These are phyloP conservation scores for Candida buenavistaensis DNA, from an alignment of 1,139 yeast genomes.

Conservation along the genomic window DNA sequence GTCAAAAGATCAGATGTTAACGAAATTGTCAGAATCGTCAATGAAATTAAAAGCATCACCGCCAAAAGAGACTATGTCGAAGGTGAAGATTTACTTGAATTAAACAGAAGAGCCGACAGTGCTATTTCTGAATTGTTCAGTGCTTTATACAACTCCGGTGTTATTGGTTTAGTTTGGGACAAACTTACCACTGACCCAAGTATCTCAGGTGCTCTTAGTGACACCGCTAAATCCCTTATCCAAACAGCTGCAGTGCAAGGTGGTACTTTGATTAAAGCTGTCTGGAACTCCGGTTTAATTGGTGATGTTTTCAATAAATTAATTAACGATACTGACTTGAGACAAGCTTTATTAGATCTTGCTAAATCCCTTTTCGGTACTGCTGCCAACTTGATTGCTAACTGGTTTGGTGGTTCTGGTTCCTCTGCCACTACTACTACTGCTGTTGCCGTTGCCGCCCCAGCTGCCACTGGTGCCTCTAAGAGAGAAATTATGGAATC, in stretches of 20 bases:
- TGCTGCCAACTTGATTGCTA: slow-evolving; percentile 31
- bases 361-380: slow-evolving; percentile 36
- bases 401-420: slow-evolving; percentile 20
- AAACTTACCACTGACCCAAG: slow-evolving; percentile 34
- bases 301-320: slow-evolving; percentile 34
- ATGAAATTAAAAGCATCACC: slow-evolving; percentile 32
- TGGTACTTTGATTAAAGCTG: slow-evolving; percentile 43
- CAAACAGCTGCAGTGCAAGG: slow-evolving; percentile 41
- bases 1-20: slow-evolving; percentile 40
- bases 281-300: slow-evolving; percentile 47
- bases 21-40: slow-evolving; percentile 34
- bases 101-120: slow-evolving; percentile 40
- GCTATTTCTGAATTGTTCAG: slow-evolving; percentile 37
- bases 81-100: slow-evolving; percentile 27
- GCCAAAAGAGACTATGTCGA: slow-evolving; percentile 36
- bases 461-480: slow-evolving; percentile 17
- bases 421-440: slow-evolving; percentile 18
- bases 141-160: slow-evolving; percentile 42
- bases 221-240: slow-evolving; percentile 34
- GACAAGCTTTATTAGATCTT: slow-evolving; percentile 34
- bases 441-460: slow-evolving; percentile 20
- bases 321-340: slow-evolving; percentile 36
- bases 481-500: slow-evolving; percentile 19
- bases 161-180: slow-evolving; percentile 38
- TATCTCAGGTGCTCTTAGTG: slow-evolving; percentile 26